Base-by-base conservation (phyloP, 1,284 basidiomycete species). In the Trametes sp. region DNA sequence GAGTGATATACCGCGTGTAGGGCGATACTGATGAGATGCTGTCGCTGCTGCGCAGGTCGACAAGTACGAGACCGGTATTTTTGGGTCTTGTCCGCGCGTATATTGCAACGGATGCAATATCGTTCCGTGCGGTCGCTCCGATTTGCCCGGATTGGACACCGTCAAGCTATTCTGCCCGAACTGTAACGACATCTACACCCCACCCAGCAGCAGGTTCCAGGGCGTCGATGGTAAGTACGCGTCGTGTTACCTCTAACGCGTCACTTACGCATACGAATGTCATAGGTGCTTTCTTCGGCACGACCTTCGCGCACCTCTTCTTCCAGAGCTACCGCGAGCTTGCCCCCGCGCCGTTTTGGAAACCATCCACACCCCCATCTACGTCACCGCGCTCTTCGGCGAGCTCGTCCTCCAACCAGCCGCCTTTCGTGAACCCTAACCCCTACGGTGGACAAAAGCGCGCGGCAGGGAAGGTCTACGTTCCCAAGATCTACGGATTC, bases 121-220 rank as follows among this genome's bases (percentile, higher is more conserved):
- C 46, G 90, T 99, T 10, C 98, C 98, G 0, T 98, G 96, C 74
- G 98, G 98, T 54, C 86, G 97, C 60, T 95, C 95, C 36, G 98
- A 99, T 80, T 84, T 98, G 66, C 97, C 98, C 16, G 97, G 97
- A n/a, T 83, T 97, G 54, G 98, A 99, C 76, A 99, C 96, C 0
- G 98, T 99, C 73, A 99, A 99, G 78, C 86, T 99, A 54, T 99
- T 93, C 78, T 99, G 98, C 77, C 95, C 98, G 10, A 98, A 98
- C 76, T 99, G 98, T 78, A 93, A 97, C 70, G 98, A 99, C 75
- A 94, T 98, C 69, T 99, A 98, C 78, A 86, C 89, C 1, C 98
- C 98, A 2, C 96, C 97, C 4, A 96, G 94, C 78, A 96, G 93
- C 76, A 89, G 96, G 61, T 99, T 96, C 77, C 93, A 96, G 75